Evolutionary conservation across 805 yeast species (phyloP), one percentile per base, ranked within the genome.

Genomic region (Tetrapisispora iriomotensis): DNA sequence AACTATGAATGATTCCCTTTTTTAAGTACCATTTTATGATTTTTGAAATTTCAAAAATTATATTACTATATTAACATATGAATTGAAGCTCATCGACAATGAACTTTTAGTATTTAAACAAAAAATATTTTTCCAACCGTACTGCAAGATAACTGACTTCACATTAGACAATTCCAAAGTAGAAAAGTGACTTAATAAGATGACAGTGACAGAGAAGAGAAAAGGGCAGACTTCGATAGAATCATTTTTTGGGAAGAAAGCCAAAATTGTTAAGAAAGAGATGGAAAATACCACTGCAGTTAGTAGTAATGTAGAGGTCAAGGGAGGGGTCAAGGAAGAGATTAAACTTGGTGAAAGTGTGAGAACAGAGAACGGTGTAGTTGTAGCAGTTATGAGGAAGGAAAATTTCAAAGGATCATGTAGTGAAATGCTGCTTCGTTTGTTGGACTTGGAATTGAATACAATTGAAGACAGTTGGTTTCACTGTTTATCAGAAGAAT

Each of bases 381-480:
- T 10, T n/a, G 21, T 20, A 6, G 6, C 6, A 1, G 8, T 3
- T 3, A 4, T 7, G 15, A 19, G 18, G 7, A 47, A 48, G 22
- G 37, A 34, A n/a, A 18, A 32, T 18, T 47, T 49, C 27, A 39
- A 37, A 25, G 14, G 27, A 19, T 34, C 43, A 8, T 34, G 48
- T 42, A 47, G 50, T 23, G 37, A 35, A 8, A 41, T 37, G 31
- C 41, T 48, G 18, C 25, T 30, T 8, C 32, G 40, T 8, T 64
- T 87, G 4, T 68, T 87, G 2, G 58, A 68, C 15, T 63, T 82
- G 8, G 98, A 92, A 56, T 73, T 86, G 29, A 58, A 66, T 1
- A 75, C 84, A 0, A 61, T 92, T 44, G 87, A 84, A 45, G 71
- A 72, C 9, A 68, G 85, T 0, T 92, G 98, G 98, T 73, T 92